Base-by-base conservation (phyloP, 148 eudicot genomes). In the Rhododendron williamsianum region DNA sequence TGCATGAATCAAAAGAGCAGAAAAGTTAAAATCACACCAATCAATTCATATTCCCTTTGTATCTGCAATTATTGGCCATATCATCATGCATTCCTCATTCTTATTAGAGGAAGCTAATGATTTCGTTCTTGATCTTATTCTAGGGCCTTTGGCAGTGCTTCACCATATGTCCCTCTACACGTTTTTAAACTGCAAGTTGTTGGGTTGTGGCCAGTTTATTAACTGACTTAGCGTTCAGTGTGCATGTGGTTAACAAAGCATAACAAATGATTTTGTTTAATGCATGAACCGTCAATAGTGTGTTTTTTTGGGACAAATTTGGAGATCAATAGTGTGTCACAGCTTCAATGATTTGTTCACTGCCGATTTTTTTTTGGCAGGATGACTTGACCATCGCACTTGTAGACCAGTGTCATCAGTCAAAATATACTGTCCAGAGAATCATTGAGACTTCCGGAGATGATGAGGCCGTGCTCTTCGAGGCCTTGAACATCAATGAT, bases 401-500 rank as follows among this genome's bases (percentile, higher is more conserved):
- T 51, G 94, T 93, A 78, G 94, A 92, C 21, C 99, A 97, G 89
- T 97, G 98, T 69, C 93, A 91, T 8, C 92, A 93, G 83, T 90
- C 98, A 79, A 98, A 93, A 85, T 87, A 88, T 79, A 92, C 93
- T 27, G 88, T 97, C 48, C 91, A 89, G 93, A 90, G 92, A 88
- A 97, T 97, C 86, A 91, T 97, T 36, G 99, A 92, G 86, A 92
- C 95, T 25, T 91, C 92, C 78, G 98, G 94, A 7, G 98, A 95
- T 81, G 89, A 97, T 13, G 99, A 97, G 92, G 98, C 98, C 41
- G 89, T 95, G 63, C 93, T 97, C 51, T 97, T 95, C 45, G 98
- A 97, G 90, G 99, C 99, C 83, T 87, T 97, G 86, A 97, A 95
- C 82, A 94, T 97, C 85, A 97, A 97, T 67, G 99, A 95, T 86